Evolutionary conservation across 2,329 filamentous ascomycete genomes (phyloP).

Genomic region (Cryphonectria nitschkei): DNA sequence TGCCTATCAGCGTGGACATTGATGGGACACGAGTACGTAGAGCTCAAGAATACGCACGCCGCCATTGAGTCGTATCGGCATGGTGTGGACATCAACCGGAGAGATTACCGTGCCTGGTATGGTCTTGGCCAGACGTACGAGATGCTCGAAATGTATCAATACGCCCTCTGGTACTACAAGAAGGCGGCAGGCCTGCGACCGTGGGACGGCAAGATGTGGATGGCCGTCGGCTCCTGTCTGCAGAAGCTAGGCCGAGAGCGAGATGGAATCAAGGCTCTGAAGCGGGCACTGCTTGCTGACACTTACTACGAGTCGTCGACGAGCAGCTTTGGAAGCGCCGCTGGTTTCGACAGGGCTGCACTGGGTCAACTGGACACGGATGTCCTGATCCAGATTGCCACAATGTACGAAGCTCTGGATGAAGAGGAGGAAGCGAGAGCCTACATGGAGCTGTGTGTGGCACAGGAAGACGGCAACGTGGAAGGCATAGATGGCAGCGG

Average conservation of each 20-base stretch:
- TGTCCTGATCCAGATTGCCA: constrained; percentile 85
- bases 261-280: constrained; percentile 95
- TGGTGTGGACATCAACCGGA: constrained; percentile 92
- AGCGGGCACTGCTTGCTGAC: constrained; percentile 86
- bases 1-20: constrained; percentile 97
- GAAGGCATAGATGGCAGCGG: constrained; percentile 52
- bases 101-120: constrained; percentile 98
- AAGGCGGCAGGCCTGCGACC: constrained; percentile 90
- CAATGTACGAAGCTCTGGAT: constrained; percentile 81
- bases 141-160: constrained; percentile 96
- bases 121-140: constrained; percentile 96
- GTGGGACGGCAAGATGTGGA: constrained; percentile 99
- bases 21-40: constrained; percentile 98
- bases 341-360: constrained; percentile 52
- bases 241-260: constrained; percentile 83
- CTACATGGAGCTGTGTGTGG: constrained; percentile 95
- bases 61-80: constrained; percentile 96
- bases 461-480: constrained; percentile 74
- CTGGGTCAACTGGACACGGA: constrained; percentile 80
- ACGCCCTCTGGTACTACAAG: constrained; percentile 97
- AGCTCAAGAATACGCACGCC: constrained; percentile 97
- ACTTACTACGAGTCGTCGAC: constrained; percentile 74
- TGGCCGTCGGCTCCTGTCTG: constrained; percentile 89
- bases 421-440: constrained; percentile 80
- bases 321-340: constrained; percentile 56